phyloP scores from a whole-genome alignment of 2,329 filamentous ascomycete genomes.

The Fusarium xyrophilum region DNA sequence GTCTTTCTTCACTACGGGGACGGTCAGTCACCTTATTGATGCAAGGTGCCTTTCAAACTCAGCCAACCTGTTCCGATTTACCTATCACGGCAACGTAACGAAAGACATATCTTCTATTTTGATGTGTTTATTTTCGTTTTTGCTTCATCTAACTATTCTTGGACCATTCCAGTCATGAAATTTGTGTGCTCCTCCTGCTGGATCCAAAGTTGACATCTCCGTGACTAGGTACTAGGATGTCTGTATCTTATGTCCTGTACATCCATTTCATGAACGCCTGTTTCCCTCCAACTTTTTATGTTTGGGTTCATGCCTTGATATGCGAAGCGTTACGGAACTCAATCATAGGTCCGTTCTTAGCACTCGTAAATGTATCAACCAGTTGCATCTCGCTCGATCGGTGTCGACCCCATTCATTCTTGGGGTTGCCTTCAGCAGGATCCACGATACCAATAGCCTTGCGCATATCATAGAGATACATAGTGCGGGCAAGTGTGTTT shows the following conservation, averaged over 20 bases:
- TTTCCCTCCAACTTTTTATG: background rate
- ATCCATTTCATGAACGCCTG: background rate
- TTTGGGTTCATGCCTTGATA: slow-evolving; percentile 5
- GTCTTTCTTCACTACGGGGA: background rate
- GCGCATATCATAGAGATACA: slow-evolving; percentile 68
- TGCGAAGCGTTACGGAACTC: slow-evolving; percentile 58
- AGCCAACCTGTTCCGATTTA: background rate
- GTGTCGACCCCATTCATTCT: slow-evolving; percentile 62
- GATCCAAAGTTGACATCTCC: background rate
- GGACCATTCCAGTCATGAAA: background rate
- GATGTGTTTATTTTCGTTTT: background rate
- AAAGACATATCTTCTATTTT: background rate
- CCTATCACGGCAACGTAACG: too few species aligned
- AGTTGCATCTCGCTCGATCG: slow-evolving; percentile 70
- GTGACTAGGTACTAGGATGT: background rate
- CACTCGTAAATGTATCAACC: slow-evolving; percentile 74
- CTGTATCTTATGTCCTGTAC: background rate
- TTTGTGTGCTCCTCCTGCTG: background rate
- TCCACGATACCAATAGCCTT: slow-evolving; percentile 57
- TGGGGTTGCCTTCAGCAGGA: slow-evolving; percentile 59
- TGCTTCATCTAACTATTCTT: background rate
- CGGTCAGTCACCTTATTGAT: background rate
- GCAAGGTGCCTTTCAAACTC: background rate
- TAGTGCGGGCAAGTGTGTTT: slow-evolving; percentile 65
- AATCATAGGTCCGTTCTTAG: slow-evolving; percentile 74